Percentiles rank a stretch among this genome's conserved stretches.
These are phyloP conservation scores for Alloteropsis semialata DNA, from an alignment of 176 grass and related monocot species.

Conservation along the genomic window DNA sequence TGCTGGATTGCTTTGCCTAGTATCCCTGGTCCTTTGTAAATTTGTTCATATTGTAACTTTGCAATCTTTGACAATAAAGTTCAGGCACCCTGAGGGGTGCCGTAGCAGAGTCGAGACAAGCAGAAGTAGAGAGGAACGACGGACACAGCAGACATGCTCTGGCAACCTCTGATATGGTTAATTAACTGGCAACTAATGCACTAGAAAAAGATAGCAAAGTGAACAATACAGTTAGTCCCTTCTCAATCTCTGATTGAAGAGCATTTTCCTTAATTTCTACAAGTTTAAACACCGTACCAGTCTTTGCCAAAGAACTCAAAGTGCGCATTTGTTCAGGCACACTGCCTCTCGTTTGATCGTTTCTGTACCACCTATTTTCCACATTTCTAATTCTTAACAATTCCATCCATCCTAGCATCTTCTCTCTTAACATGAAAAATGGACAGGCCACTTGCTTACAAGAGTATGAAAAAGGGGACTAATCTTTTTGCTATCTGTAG, in stretches of 20 bases:
- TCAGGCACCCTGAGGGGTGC: too few species aligned
- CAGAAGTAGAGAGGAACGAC: too few species aligned
- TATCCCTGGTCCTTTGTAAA: too few species aligned
- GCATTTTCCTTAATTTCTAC: background rate
- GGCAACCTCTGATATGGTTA: background rate
- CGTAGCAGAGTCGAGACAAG: too few species aligned
- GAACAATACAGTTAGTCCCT: background rate
- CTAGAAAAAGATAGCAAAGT: background rate
- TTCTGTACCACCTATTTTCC: background rate
- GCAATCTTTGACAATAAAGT: too few species aligned
- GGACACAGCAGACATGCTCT: too few species aligned
- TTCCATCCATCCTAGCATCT: conserved; percentile 1
- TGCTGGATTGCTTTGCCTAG: too few species aligned
- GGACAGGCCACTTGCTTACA: background rate
- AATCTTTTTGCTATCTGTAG: background rate
- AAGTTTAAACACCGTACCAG: background rate
- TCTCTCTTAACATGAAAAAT: background rate
- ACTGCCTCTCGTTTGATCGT: background rate
- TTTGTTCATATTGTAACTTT: too few species aligned
- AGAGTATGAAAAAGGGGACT: background rate
- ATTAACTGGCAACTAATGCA: background rate
- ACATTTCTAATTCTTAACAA: background rate
- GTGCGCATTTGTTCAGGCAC: conserved; percentile 8
- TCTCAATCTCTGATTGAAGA: background rate
- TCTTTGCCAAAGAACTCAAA: background rate